Base-by-base conservation (phyloP, 1,139 yeast genomes). In the Blastobotrys serpentis region DNA sequence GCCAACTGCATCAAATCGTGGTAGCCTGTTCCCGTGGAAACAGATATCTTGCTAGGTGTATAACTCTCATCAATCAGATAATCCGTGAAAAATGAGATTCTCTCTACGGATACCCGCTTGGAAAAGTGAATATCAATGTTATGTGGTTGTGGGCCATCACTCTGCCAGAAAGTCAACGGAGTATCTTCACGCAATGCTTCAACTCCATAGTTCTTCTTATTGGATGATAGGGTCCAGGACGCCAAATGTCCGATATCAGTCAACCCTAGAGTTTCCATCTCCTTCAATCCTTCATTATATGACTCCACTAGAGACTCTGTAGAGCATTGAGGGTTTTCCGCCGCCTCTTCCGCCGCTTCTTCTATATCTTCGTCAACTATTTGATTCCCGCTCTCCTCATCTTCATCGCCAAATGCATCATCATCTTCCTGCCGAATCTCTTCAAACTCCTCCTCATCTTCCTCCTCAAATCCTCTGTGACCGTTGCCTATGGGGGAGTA, bases 141-240 rank as follows among this genome's bases (percentile, higher is more conserved):
- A 67, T 94, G 98, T 0, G 98, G 98, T 57, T 84, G 89, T n/a
- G 79, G 76, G 26, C 98, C 98, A 65, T 94, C 98, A 46, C 95
- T 86, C 65, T 94, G 98, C 99, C 99, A 94, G 64, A 75, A 90
- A 2, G 83, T 71, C 37, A 77, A 75, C 0, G 95, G 86, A 14
- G 82, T 77, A 60, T 87, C 94, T 47, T 86, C 88, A 29, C 94
- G 71, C 8, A 92, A 72, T 56, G 84, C 84, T 18, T 70, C 70
- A 10, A 88, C 74, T 0, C 94, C 95, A 58, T 74, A 81, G 0
- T 92, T 95, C 17, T 77, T 77, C 58, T 90, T 92, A 59, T 52
- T 71, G 0, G 96, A 84, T 1, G 96, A 86, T 0, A 88, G 81
- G 41, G 82, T 78, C 98, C 98, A 92, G 33, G 83, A 76, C 0